phyloP scores from a whole-genome alignment of 106 monocot genomes.

The Posidonia australis region DNA sequence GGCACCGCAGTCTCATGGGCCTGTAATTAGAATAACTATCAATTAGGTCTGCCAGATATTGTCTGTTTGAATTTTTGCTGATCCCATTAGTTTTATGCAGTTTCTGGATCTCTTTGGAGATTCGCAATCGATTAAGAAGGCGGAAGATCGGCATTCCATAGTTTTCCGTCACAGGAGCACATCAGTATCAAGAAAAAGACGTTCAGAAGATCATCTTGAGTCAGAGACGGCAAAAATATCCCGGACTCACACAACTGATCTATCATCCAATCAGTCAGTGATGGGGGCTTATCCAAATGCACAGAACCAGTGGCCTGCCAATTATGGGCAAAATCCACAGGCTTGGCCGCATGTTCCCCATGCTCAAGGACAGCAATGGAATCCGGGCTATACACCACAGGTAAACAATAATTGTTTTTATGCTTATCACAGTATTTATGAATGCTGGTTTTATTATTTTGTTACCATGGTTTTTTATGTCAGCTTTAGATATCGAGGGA shows the following conservation, averaged over 20 bases:
- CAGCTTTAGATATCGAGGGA: too few relatives aligned
- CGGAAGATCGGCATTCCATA: constrained; percentile 48
- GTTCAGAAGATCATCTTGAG: constrained; percentile 54
- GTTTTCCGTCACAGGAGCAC: constrained; percentile 57
- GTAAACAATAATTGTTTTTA: constrained; percentile 19
- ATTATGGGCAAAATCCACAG: constrained; percentile 60
- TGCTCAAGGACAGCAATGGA: constrained; percentile 71
- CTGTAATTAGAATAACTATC: too few relatives aligned
- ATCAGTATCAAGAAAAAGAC: constrained; percentile 55
- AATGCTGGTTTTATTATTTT: too few relatives aligned
- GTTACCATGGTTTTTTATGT: too few relatives aligned
- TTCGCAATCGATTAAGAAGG: constrained; percentile 57
- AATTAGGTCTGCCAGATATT: too few relatives aligned
- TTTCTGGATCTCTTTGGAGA: constrained; percentile 96
- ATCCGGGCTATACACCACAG: constrained; percentile 71
- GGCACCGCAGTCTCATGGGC: too few relatives aligned
- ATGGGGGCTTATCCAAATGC: constrained; percentile 54
- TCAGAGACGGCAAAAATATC: constrained; percentile 66
- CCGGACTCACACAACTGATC: constrained; percentile 25
- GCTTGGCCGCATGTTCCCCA: constrained; percentile 53
- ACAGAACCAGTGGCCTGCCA: constrained; percentile 62
- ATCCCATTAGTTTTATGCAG: constrained; percentile 14
- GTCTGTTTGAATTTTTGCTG: background rate
- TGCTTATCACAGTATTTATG: too few relatives aligned
- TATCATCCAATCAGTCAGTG: constrained; percentile 36